These are phyloP conservation scores for Chytridiales sp. DNA, from an alignment of 371 early-diverging fungal species.

Conservation along the genomic window DNA sequence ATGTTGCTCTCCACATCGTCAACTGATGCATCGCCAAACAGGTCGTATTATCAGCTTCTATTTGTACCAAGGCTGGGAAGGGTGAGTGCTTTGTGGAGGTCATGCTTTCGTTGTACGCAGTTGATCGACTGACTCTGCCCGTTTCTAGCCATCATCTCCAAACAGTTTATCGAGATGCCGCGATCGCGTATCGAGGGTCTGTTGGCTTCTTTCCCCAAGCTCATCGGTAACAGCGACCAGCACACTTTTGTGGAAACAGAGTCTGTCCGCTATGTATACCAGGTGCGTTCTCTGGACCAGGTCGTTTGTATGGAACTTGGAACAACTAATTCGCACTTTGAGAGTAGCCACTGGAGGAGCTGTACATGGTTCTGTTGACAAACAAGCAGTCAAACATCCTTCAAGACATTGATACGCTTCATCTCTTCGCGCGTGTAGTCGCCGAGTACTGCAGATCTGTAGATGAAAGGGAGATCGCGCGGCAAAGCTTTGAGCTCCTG, in stretches of 20 bases:
- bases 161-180: constrained; percentile 95
- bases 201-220: constrained; percentile 92
- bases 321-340: neutral
- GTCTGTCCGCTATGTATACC: constrained; percentile 92
- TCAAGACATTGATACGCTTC: constrained; percentile 92
- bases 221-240: constrained; percentile 81
- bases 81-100: constrained; percentile 60
- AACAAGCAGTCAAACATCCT: constrained; percentile 87
- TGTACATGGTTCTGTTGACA: constrained; percentile 88
- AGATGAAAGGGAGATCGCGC: constrained; percentile 54
- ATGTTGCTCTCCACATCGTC: neutral
- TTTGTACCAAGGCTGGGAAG: constrained; percentile 93
- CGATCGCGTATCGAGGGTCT: constrained; percentile 95
- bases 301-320: neutral
- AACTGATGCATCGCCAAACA: neutral
- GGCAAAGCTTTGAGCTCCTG: constrained; percentile 81
- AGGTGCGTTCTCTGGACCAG: constrained; percentile 28
- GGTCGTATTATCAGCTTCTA: constrained; percentile 81
- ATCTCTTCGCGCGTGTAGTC: constrained; percentile 90
- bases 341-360: constrained; percentile 85
- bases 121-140: constrained; percentile 1
- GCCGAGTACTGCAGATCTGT: constrained; percentile 72
- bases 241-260: constrained; percentile 97
- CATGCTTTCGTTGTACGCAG: neutral
- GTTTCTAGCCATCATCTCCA: constrained; percentile 82